Evolutionary conservation across 352 stramenopile species (phyloP).

Genomic region (Phytopythium aichiense): DNA sequence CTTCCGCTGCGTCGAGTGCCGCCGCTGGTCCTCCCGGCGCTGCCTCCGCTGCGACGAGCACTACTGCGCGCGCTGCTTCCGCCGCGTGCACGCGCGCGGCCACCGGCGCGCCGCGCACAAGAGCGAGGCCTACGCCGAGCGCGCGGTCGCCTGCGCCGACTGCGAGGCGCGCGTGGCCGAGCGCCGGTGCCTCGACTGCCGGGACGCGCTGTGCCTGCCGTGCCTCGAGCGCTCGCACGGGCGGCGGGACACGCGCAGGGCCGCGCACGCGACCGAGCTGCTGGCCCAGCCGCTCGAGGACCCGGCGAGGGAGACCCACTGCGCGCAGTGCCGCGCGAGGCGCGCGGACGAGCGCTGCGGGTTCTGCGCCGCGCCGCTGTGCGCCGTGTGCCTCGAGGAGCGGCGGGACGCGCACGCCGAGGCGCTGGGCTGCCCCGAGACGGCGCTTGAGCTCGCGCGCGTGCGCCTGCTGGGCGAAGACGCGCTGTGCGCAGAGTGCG

Average conservation of each 20-base stretch:
- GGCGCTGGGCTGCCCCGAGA: conserved; percentile 42
- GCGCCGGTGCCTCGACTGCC: conserved; percentile 56
- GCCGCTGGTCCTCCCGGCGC: conserved; percentile 45
- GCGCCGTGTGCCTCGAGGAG: conserved; percentile 47
- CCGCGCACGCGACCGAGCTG: conserved; percentile 36
- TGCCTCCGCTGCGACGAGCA: conserved; percentile 76
- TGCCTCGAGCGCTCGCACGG: conserved; percentile 62
- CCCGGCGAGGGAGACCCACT: conserved; percentile 35
- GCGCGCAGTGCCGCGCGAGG: conserved; percentile 52
- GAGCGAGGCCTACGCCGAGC: conserved; percentile 52
- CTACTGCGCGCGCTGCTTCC: conserved; percentile 79
- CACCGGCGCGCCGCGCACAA: conserved; percentile 49
- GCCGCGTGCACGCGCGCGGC: conserved; percentile 56
- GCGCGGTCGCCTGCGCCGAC: conserved; percentile 62
- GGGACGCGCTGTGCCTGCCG: conserved; percentile 61
- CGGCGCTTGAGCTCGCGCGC: conserved; percentile 46
- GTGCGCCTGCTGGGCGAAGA: conserved; percentile 44
- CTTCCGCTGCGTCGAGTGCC: conserved; percentile 75
- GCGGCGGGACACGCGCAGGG: conserved; percentile 9
- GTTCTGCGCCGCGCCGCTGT: conserved; percentile 54
- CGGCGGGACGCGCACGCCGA: conserved; percentile 5
- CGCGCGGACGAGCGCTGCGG: conserved; percentile 47
- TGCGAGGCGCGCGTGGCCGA: conserved; percentile 69
- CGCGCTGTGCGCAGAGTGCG: conserved; percentile 69
- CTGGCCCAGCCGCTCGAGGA: conserved; percentile 42